Base-by-base conservation (phyloP, 2,329 filamentous ascomycete genomes). In the Alternaria sp. region DNA sequence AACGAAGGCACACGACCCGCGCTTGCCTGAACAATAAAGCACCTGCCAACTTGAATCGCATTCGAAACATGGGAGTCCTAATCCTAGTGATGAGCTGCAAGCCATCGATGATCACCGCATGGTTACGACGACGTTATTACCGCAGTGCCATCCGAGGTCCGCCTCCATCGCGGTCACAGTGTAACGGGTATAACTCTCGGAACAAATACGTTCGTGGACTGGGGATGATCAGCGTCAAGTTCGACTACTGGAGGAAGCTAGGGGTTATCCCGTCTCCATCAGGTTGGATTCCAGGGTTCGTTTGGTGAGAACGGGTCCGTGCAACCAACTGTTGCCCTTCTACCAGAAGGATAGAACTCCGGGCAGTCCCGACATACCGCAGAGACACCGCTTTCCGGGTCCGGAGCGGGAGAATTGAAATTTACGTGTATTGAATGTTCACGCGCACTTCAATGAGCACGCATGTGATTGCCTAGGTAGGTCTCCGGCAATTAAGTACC, bases 381-480 rank as follows among this genome's bases (percentile, higher is more conserved):
- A 55, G 51, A 63, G 57, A 41, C 43, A 57, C 61, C 64, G 58
- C 63, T 58, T 63, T 25, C 44, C 49, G 68, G 67, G 43, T 30
- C n/a, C n/a, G 16, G 14, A 27, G 25, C 25, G 46, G 41, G 18
- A 36, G 38, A 34, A 18, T 22, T 41, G 49, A 27, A 50, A 50
- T 34, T 38, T 30, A 48, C 30, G 16, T 36, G 43, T 30, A 45
- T 32, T 49, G 22, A 57, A 43, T 53, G 18, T 48, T 40, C 11
- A 38, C 44, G 41, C 22, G 45, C 40, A 20, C 45, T 36, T 9
- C 22, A 18, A 20, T 18, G 22, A 40, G n/a, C 25, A 30, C 9
- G 16, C 38, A 27, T 44, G 27, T n/a, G 50, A 50, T 50, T 10
- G 11, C 10, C 28, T 11, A 30, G 28, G 28, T 30, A 36, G 22